Evolutionary conservation across 306 rosid species (phyloP).

Genomic region (Casuarina equisetifolia): DNA sequence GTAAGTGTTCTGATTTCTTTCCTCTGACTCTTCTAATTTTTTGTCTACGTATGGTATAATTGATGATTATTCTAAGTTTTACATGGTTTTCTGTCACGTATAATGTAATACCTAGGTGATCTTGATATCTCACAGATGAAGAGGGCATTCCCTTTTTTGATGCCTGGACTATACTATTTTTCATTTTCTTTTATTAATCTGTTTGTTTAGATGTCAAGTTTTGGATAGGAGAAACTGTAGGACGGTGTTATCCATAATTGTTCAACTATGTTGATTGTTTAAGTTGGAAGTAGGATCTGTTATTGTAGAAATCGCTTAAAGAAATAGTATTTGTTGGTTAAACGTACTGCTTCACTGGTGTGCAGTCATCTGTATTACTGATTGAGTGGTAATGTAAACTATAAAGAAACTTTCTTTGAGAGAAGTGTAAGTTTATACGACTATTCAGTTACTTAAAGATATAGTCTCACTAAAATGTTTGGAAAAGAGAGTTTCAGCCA

Average conservation of each 20-base stretch:
- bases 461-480: neutral
- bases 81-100: neutral
- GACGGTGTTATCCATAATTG: no score
- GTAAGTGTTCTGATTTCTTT: constrained; percentile 36
- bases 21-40: neutral
- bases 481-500: neutral
- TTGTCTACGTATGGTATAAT: constrained; percentile 2
- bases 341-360: neutral
- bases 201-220: neutral
- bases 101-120: neutral
- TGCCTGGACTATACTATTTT: neutral
- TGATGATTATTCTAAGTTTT: neutral
- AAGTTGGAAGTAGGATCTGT: neutral
- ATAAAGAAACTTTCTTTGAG: neutral
- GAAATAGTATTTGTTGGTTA: neutral
- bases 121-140: neutral
- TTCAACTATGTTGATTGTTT: neutral
- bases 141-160: neutral
- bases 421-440: neutral
- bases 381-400: neutral
- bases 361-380: neutral
- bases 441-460: neutral
- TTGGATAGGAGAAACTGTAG: neutral
- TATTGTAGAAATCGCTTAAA: neutral
- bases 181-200: neutral